Evolutionary conservation across 2,329 filamentous ascomycete species (phyloP), one percentile per base, ranked within the genome.

Genomic region (Colletotrichum falcatum): DNA sequence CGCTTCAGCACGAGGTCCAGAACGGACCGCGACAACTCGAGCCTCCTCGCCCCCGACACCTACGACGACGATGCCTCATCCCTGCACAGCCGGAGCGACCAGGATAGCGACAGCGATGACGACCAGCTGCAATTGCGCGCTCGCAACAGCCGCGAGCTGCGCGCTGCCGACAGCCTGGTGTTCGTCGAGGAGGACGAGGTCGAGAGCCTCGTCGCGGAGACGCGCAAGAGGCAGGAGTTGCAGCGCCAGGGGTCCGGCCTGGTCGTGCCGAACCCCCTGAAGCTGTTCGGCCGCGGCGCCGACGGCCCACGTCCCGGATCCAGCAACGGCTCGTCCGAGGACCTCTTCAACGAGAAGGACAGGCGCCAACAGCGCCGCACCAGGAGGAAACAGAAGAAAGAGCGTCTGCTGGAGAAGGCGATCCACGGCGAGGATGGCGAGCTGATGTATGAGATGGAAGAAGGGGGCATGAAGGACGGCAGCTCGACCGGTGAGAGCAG

Each of bases 401-500:
- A 86, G 72, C 83, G 81, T 73, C 79, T 88, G 77, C 80, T 85
- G 74, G 82, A 84, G 65, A 83, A 87, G 62, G 88, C 88, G 5
- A 83, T 83, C 33, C 80, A 89, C 71, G 90, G 90, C 65, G 92
- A 94, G 77, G 89, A 93, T 74, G 91, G 91, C 46, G 89, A 91
- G 79, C 83, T 97, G 76, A 93, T 97, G 91, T 95, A 94, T 79
- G 93, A 96, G 81, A 94, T 95, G 92, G 95, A 98, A 80, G 92
- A 94, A 78, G 94, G 94, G 1, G 88, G 86, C 2, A 87, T 92
- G 76, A 89, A 87, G 71, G 90, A 91, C 58, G 90, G 91, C 64
- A 92, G 88, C 77, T 85, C 84, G 7, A 90, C 89, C 0, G 89
- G 88, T 44, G 86, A 88, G 0, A 90, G 87, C 79, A 90, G 86